Evolutionary conservation across 768 basidiomycete species (phyloP), one percentile per base, ranked within the genome.

Genomic region (Collybiopsis confluens): DNA sequence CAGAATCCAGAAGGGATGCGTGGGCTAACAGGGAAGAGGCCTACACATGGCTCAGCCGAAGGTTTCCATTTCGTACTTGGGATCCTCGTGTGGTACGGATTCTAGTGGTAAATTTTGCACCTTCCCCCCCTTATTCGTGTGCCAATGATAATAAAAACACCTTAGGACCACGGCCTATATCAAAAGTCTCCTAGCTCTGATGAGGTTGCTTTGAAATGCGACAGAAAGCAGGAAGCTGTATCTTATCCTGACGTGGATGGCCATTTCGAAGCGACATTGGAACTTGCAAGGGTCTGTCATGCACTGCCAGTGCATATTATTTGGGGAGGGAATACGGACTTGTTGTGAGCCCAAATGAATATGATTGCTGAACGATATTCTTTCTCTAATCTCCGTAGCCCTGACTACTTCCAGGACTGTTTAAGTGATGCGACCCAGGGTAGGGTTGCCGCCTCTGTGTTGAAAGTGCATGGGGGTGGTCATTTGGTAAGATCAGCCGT

Each of bases 51-150:
- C 73, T 79, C 44, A 62, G 56, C n/a, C 70, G 71, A 41, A 68
- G 74, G 10, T 58, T 67, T 42, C 79, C 79, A 0, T 82, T 78
- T 77, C 71, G 63, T 33, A 58, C 57, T 6, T 81, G 77, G 76
- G 75, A 81, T 59, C 62, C 65, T 2, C 66, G 73, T 4, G 69
- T 73, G 1, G 48, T 78, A 16, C 64, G 59, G 5, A 48, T 73
- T n/a, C 60, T 77, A 30, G 65, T 65, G 9, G 78, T 76, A 56
- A 52, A 74, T 68, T 8, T 35, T 30, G 23, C 33, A 15, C 50
- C 4, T 52, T 27, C 15, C 33, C 4, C 42, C n/a, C 15, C 33
- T 37, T 23, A 50, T 23, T 42, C 23, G 11, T 37, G 2, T 18
- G n/a, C 9, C 20, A 13, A 37, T 38, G 23, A 15, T 52, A 28